Evolutionary conservation across 2,329 filamentous ascomycete species (phyloP), one percentile per base, ranked within the genome.

Genomic region (Shiraia bambusicola): DNA sequence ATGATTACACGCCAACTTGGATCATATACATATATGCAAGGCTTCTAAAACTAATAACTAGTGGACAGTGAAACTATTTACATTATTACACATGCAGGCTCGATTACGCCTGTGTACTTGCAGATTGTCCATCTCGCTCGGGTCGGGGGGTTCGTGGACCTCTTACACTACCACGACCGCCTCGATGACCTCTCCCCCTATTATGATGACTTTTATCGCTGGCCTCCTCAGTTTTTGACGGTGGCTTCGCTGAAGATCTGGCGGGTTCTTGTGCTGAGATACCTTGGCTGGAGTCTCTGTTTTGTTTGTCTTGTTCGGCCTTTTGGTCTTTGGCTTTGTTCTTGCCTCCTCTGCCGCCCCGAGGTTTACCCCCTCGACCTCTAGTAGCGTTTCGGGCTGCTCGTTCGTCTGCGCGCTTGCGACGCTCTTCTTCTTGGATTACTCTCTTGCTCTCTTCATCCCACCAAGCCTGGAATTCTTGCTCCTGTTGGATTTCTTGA

Each of bases 401-500:
- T 4, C 58, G 49, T 16, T 65, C 62, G 6, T 67, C 55, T 42
- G 62, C 56, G 34, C 49, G 63, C 62, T 61, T 69, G 66, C 69
- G 40, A 66, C 60, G 72, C 39, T 72, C 71, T 10, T 72, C 74
- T 53, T 77, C 82, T 52, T 85, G 81, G 50, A 85, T 84, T 27
- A 86, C 80, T 19, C 87, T 77, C 45, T 78, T 78, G 57, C 84
- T 89, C 67, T 95, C 91, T 49, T 87, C 83, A 53, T 94, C 88
- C 90, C 90, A 95, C 90, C 91, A 95, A 65, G 94, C 84, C 64
- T 96, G 88, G 65, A 98, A 98, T 37, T 89, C 89, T 63, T 98
- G 93, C 69, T 98, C 93, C 52, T 93, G 83, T 66, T 98, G 93
- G 45, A 98, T 98, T 50, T 97, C 93, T 61, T 94, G 84, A 22